Percentiles rank a stretch among this genome's conserved stretches.
These are phyloP conservation scores for Hymenochaete sp. DNA, from an alignment of 1,284 basidiomycete species.

Conservation along the genomic window DNA sequence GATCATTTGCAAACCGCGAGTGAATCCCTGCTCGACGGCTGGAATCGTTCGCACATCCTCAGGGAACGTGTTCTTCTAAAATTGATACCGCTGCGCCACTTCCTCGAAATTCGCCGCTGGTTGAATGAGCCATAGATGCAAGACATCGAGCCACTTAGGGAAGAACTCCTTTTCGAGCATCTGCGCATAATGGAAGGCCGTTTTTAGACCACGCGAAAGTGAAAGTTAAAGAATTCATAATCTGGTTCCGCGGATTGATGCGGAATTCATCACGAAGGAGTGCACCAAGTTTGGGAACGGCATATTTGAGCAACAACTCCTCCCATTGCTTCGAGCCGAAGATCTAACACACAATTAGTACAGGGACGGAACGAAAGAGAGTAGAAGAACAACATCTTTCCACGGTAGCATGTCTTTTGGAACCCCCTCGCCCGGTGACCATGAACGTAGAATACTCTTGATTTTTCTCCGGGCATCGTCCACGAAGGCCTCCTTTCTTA, in stretches of 20 bases:
- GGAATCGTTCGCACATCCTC: conserved; percentile 55
- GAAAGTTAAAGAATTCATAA: conserved; percentile 70
- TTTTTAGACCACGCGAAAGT: conserved; percentile 68
- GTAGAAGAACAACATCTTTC: conserved; percentile 58
- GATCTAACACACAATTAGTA: conserved; percentile 35
- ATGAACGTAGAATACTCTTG: conserved; percentile 69
- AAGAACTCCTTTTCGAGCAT: conserved; percentile 88
- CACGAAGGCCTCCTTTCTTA: conserved; percentile 71
- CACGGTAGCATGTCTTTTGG: conserved; percentile 69
- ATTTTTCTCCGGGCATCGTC: conserved; percentile 83
- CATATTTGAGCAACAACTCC: conserved; percentile 77
- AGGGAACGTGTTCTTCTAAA: conserved; percentile 81
- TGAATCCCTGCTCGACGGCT: conserved; percentile 73
- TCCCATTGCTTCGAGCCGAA: conserved; percentile 85
- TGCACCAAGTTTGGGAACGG: conserved; percentile 83
- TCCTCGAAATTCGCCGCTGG: conserved; percentile 79
- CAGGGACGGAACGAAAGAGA: conserved; percentile 16
- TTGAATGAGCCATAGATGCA: conserved; percentile 87
- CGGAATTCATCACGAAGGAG: conserved; percentile 75
- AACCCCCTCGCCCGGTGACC: conserved; percentile 69
- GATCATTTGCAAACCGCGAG: conserved; percentile 82
- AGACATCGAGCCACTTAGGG: conserved; percentile 89
- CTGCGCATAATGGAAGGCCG: conserved; percentile 66
- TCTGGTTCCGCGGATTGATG: conserved; percentile 84
- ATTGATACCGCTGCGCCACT: conserved; percentile 85